Conservation (phyloP, 371 early-diverging fungal species). For the Umbelopsis sp. region DNA sequence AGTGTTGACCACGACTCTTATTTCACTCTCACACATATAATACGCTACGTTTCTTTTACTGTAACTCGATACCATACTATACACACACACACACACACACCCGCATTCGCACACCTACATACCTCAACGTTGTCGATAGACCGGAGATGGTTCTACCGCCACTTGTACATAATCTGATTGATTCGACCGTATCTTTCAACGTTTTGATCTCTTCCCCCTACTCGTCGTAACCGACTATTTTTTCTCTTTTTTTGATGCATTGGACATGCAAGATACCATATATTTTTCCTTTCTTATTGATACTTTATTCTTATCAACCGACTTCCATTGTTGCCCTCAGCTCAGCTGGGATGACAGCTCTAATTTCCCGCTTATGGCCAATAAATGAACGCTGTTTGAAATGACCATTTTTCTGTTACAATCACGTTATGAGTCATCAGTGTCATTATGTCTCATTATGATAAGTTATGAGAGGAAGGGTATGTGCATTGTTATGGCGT, state of each 20-base stretch:
- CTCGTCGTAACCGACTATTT: background rate
- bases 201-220: background rate
- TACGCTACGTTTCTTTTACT: background rate
- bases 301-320: background rate
- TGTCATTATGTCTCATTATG: background rate
- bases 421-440: background rate
- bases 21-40: background rate
- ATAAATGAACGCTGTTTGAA: constrained; percentile 12
- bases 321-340: background rate
- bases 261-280: constrained; percentile 15
- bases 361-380: background rate
- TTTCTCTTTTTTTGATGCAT: background rate
- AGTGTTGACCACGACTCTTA: background rate
- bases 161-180: background rate
- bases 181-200: background rate
- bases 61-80: constrained; percentile 8
- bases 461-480: background rate
- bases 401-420: background rate
- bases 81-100: background rate
- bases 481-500: background rate
- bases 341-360: constrained; percentile 14
- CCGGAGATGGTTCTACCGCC: constrained; percentile 3
- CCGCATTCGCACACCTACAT: background rate
- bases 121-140: constrained; percentile 7
- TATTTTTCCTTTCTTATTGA: background rate